phyloP scores from a whole-genome alignment of 805 yeast species.

The Babjeviella inositovora region DNA sequence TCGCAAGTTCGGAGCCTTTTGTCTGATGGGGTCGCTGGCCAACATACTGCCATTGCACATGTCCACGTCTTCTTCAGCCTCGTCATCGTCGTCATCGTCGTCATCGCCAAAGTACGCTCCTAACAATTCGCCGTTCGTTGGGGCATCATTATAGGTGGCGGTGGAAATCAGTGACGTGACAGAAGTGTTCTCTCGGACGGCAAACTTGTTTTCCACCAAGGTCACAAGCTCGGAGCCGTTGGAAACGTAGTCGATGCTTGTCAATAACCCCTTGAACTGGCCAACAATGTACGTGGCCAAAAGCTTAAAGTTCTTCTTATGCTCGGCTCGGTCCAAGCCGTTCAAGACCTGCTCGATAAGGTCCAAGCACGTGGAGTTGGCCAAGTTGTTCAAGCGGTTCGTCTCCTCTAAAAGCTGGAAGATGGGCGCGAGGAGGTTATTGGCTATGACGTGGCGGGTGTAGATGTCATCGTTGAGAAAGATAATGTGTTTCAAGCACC shows the following conservation, averaged over 20 bases:
- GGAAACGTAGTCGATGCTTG: constrained; percentile 6
- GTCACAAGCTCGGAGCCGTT: constrained; percentile 8
- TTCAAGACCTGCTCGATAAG: constrained; percentile 29
- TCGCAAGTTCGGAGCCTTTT: not conserved
- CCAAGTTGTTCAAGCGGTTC: constrained; percentile 36
- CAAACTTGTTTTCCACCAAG: constrained; percentile 10
- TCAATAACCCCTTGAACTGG: constrained; percentile 8
- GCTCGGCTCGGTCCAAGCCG: constrained; percentile 7
- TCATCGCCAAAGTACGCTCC: constrained; percentile 3
- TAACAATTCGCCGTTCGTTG: constrained; percentile 2
- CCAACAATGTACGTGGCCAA: constrained; percentile 14
- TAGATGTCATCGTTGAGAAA: constrained; percentile 47
- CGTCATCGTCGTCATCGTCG: constrained; percentile 9
- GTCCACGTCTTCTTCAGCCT: constrained; percentile 4
- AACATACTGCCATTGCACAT: constrained; percentile 5
- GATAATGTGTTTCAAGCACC: constrained; percentile 53
- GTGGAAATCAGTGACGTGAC: constrained; percentile 11
- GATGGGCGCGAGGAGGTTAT: constrained; percentile 31
- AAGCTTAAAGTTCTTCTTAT: constrained; percentile 8
- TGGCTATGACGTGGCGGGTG: constrained; percentile 35
- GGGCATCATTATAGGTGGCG: constrained; percentile 11
- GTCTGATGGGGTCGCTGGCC: not conserved
- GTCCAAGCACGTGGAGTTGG: constrained; percentile 65
- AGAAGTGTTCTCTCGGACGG: constrained; percentile 11
- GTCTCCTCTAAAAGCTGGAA: constrained; percentile 32